These are phyloP conservation scores for Salix udensis DNA, from an alignment of 345 rosid genomes.

Conservation along the genomic window DNA sequence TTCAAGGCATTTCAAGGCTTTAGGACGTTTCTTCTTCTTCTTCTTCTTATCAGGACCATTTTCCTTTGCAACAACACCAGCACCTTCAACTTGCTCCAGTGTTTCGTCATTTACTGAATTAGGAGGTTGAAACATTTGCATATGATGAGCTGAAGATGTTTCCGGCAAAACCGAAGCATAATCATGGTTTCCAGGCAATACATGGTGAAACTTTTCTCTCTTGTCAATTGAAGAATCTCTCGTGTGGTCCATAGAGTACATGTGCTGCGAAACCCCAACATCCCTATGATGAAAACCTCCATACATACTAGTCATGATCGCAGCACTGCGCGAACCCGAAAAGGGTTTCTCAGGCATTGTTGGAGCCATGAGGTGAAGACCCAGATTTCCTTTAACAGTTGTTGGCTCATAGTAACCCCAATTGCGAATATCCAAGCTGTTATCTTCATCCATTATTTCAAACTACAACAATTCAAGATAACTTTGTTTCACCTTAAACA, in stretches of 20 bases:
- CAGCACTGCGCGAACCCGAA: not conserved
- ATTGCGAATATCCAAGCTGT: not conserved
- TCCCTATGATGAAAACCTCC: not conserved
- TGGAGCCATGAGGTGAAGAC: not conserved
- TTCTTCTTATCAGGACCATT: constrained; percentile 54
- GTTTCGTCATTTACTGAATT: constrained; percentile 46
- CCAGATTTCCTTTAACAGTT: not conserved
- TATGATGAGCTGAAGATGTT: constrained; percentile 49
- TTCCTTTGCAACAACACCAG: constrained; percentile 33
- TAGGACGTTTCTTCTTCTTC: constrained; percentile 47
- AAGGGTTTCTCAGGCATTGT: not conserved
- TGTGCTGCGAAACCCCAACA: constrained; percentile 40
- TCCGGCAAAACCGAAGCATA: constrained; percentile 52
- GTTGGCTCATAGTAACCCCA: constrained; percentile 1
- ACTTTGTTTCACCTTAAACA: not conserved
- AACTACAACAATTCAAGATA: not conserved
- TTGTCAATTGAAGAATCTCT: constrained; percentile 66
- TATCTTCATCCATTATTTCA: not conserved
- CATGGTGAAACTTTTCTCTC: constrained; percentile 59
- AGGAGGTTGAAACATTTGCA: constrained; percentile 63
- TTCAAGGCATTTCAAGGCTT: constrained; percentile 49
- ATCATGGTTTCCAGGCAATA: constrained; percentile 45
- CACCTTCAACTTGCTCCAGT: constrained; percentile 47
- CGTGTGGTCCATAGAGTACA: constrained; percentile 54
- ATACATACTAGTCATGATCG: not conserved